A percentile compares a stretch with the other conserved stretches of the same genome.
Evolutionary conservation across 768 basidiomycete genomes (phyloP).

Genomic region (Auriscalpium orientale): DNA sequence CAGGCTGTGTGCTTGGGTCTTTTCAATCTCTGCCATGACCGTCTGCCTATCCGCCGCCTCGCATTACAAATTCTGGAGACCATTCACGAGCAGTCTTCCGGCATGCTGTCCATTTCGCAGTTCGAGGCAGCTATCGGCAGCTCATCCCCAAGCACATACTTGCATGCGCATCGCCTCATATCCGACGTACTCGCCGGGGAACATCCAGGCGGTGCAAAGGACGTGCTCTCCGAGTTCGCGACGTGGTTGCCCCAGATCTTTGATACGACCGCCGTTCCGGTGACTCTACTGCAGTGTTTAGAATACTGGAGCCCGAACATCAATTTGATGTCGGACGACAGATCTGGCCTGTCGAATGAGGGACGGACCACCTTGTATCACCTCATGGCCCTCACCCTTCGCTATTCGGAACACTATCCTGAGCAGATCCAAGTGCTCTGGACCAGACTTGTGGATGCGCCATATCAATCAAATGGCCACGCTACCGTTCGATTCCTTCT

Average conservation of each 20-base stretch:
- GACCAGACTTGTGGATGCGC: constrained; percentile 66
- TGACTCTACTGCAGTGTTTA: constrained; percentile 68
- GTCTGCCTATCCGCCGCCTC: constrained; percentile 53
- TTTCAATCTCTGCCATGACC: constrained; percentile 76
- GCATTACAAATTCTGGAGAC: constrained; percentile 74
- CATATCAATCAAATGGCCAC: constrained; percentile 66
- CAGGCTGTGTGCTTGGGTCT: constrained; percentile 74
- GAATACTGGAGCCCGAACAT: constrained; percentile 81
- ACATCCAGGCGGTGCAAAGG: constrained; percentile 55
- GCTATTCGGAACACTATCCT: constrained; percentile 64
- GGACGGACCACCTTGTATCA: constrained; percentile 68
- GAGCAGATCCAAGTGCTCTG: constrained; percentile 79
- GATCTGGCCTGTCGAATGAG: constrained; percentile 44
- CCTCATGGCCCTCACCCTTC: constrained; percentile 73
- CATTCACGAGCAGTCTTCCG: constrained; percentile 61
- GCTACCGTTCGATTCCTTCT: constrained; percentile 77
- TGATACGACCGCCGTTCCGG: constrained; percentile 39
- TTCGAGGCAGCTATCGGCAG: constrained; percentile 72
- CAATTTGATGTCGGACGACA: constrained; percentile 57
- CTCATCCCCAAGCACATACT: constrained; percentile 65
- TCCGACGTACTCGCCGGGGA: constrained; percentile 75
- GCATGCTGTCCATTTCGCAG: constrained; percentile 58
- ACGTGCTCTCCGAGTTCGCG: constrained; percentile 64
- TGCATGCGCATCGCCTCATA: constrained; percentile 71
- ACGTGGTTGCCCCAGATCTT: constrained; percentile 63